phyloP scores from a whole-genome alignment of 2,329 filamentous ascomycete genomes.

The Botrytis byssoidea region DNA sequence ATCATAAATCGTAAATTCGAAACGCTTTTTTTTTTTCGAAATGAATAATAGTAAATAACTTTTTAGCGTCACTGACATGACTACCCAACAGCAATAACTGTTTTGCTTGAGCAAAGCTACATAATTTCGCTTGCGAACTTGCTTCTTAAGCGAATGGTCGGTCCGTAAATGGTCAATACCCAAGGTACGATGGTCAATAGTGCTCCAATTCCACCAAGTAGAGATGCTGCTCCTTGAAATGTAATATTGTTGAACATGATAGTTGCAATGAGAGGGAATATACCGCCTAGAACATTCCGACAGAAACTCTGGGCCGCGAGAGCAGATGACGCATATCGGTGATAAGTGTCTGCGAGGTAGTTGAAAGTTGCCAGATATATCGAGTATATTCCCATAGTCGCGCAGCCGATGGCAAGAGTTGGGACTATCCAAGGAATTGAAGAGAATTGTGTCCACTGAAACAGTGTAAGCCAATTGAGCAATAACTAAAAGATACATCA shows the following conservation, averaged over 20 bases:
- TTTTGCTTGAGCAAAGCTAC: slow-evolving; percentile 16
- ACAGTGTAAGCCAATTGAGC: slow-evolving; percentile 2
- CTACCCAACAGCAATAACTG: background rate
- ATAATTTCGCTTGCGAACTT: slow-evolving; percentile 58
- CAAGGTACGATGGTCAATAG: slow-evolving; percentile 80
- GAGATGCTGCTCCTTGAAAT: slow-evolving; percentile 66
- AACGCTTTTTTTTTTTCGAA: background rate
- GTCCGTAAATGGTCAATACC: slow-evolving; percentile 77
- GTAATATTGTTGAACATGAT: slow-evolving; percentile 73
- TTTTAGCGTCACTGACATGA: background rate
- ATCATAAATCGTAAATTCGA: background rate
- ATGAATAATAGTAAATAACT: background rate
- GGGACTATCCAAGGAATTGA: slow-evolving; percentile 71
- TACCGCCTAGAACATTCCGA: slow-evolving; percentile 77
- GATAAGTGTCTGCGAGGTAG: slow-evolving; percentile 86
- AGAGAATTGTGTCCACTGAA: slow-evolving; percentile 66
- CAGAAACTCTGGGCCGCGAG: slow-evolving; percentile 85
- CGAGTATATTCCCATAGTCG: slow-evolving; percentile 82
- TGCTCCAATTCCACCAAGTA: slow-evolving; percentile 69
- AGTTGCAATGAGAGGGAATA: slow-evolving; percentile 75
- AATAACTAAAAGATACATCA: background rate
- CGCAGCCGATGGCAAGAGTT: slow-evolving; percentile 65
- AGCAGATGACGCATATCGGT: slow-evolving; percentile 79
- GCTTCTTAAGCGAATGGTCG: slow-evolving; percentile 70
- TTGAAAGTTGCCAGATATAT: slow-evolving; percentile 91